Percentiles rank a stretch among this genome's conserved stretches.
Conservation (phyloP, 1,139 yeast genomes). For the Diutina catenulata region DNA sequence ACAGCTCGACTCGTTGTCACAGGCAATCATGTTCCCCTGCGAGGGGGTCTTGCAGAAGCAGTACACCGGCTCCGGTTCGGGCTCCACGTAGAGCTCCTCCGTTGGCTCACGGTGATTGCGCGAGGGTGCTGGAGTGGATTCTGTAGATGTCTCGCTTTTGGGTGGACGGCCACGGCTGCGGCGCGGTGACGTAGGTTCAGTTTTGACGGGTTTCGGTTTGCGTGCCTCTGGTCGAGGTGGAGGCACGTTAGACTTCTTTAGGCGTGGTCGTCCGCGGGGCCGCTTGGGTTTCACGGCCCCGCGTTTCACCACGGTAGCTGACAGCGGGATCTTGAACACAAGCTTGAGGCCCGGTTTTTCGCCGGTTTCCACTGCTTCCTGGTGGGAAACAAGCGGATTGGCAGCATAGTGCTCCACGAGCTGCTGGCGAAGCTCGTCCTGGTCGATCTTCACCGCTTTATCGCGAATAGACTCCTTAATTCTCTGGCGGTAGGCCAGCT, state of each 20-base stretch:
- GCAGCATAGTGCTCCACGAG: conserved; percentile 23
- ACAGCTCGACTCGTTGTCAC: conserved; percentile 32
- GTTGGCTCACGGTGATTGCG: not conserved
- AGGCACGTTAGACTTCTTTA: not conserved
- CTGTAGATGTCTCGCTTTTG: not conserved
- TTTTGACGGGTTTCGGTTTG: not conserved
- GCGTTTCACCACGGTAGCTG: conserved; percentile 6
- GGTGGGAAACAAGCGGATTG: conserved; percentile 27
- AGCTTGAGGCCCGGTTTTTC: conserved; percentile 15
- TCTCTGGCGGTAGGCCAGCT: conserved; percentile 18
- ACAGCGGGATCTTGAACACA: conserved; percentile 14
- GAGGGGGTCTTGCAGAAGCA: conserved; percentile 36
- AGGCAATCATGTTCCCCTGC: conserved; percentile 36
- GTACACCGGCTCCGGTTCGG: conserved; percentile 18
- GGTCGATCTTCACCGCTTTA: not conserved
- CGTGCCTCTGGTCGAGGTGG: not conserved
- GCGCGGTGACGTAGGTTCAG: not conserved
- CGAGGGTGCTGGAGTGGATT: no score
- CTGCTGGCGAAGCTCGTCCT: conserved; percentile 18
- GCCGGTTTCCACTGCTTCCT: conserved; percentile 24
- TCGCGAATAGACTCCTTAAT: conserved; percentile 7
- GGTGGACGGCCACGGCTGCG: not conserved
- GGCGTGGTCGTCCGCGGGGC: not conserved
- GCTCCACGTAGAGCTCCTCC: conserved; percentile 8
- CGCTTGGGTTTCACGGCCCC: conserved; percentile 7